Evolutionary conservation across 495 filamentous ascomycete genomes (phyloP), one percentile per base, ranked within the genome.

Genomic region (Penicillium alfredii): DNA sequence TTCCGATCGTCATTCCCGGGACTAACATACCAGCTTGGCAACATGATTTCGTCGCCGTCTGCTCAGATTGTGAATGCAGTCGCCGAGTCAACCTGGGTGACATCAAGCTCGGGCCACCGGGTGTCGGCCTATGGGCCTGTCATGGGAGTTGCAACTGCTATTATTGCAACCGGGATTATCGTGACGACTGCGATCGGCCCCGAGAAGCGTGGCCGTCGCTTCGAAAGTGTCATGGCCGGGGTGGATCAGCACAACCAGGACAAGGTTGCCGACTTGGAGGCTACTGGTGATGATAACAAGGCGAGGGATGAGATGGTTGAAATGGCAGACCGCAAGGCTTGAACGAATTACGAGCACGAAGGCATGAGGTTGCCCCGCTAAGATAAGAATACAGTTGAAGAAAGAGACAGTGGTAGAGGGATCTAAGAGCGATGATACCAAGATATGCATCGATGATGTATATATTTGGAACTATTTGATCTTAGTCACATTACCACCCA

Each of bases 31-130:
- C 83, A 88, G 57, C 49, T 88, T 3, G 84, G 82, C 6, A 86
- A 84, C 57, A 82, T 86, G 72, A 74, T 86, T 27, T 81, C 81
- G 20, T 79, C 81, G 3, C 80, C 82, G 1, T 79, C 78, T 0
- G 72, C 80, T 2, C 81, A 87, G 56, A 82, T 86, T 26, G 73
- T 85, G 33, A 85, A 83, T 29, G 76, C 75, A 3, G 68, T 84
- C 23, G 58, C 82, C 4, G 81, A 85, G 38, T 67, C 52, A 24
- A 62, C 65, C 19, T 66, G 64, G 22, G 63, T 80, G 14, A 72
- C 49, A 0, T 53, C 54, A 2, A 43, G 44, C 11, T 50, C 56
- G 2, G 79, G 80, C 1, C 48, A 73, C 34, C 44, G 55, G 4
- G 79, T 73, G 1, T 71, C 78, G 10, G 79, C 81, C 1, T 86